phyloP scores from a whole-genome alignment of 306 rosid species.

The Ammopiptanthus mongolicus region DNA sequence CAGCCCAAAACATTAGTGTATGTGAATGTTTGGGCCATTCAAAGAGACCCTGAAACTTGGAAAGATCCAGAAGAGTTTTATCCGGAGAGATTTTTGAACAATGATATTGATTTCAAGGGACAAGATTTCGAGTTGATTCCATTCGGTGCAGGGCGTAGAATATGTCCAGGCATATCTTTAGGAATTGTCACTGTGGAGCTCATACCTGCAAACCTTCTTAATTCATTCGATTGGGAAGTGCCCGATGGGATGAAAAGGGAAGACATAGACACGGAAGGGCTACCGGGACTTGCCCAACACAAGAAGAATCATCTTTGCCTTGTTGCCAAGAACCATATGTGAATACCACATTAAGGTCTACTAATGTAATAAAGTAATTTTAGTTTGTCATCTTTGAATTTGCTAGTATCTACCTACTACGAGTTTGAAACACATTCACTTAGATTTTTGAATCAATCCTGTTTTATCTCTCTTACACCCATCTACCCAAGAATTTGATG shows the following conservation, averaged over 20 bases:
- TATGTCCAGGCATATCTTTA: background rate
- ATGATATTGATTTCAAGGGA: background rate
- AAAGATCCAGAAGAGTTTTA: background rate
- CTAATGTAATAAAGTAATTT: background rate
- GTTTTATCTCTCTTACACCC: background rate
- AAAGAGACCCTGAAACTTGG: background rate
- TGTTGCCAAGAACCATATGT: background rate
- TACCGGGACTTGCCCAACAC: slow-evolving; percentile 1
- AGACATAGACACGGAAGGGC: background rate
- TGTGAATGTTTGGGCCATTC: background rate
- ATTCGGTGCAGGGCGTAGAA: slow-evolving; percentile 10
- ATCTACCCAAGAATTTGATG: no score
- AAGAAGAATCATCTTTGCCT: slow-evolving; percentile 13
- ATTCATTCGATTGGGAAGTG: slow-evolving; percentile 6
- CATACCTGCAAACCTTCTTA: background rate
- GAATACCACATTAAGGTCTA: background rate
- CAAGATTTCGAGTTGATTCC: background rate
- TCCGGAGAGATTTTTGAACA: background rate
- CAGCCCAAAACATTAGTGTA: background rate
- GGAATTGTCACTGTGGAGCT: background rate
- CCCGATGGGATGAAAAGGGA: background rate
- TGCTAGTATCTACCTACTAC: background rate
- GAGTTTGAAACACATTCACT: background rate
- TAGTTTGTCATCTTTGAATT: background rate
- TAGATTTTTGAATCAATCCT: background rate